Evolutionary conservation across 306 rosid genomes (phyloP), one percentile per base, ranked within the genome.

Genomic region (Adenanthera pavonina): DNA sequence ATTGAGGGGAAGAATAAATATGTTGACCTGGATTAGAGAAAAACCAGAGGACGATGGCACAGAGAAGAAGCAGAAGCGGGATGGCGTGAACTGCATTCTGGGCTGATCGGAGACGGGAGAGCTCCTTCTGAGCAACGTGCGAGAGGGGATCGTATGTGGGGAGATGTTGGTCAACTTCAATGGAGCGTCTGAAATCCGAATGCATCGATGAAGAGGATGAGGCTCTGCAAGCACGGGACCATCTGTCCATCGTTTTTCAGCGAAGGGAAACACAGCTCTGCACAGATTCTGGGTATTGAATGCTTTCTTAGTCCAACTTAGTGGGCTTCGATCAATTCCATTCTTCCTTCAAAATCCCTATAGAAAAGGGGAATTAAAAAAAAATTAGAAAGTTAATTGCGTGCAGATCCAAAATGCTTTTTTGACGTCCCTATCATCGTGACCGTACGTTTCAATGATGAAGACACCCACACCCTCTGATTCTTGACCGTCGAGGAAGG

Each of bases 41-140:
- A 89, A 96, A 80, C 98, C 99, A 96, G 75, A 96, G 99, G 83
- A 96, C 54, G 86, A 91, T 25, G 17, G 91, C 97, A 84, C 97
- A 91, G 84, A 95, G 84, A 71, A 90, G 81, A 64, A 95, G 83
- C 14, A 93, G 83, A 77, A 93, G 78, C 80, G 99, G 99, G 80
- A 96, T 96, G 48, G 84, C 73, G 90, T 96, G 99, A 82, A 96
- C 59, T 35, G 92, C 88, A 65, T 86, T 83, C 34, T 89, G 89
- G 0, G 98, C 92, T 72, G 87, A 90, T 86, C 86, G 89, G 81
- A 91, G 79, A 66, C 91, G 94, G 65, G 78, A 82, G 10, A 78
- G 87, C 46, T 96, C 90, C 67, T 72, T 89, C 88, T 80, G 81
- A 60, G 92, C 87, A 64, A 89, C 92, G 16, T 81, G 85, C 62